A percentile compares a stretch with the other conserved stretches of the same genome.
phyloP scores from a whole-genome alignment of 176 grass and related monocot genomes.

The Cymbopogon citratus region DNA sequence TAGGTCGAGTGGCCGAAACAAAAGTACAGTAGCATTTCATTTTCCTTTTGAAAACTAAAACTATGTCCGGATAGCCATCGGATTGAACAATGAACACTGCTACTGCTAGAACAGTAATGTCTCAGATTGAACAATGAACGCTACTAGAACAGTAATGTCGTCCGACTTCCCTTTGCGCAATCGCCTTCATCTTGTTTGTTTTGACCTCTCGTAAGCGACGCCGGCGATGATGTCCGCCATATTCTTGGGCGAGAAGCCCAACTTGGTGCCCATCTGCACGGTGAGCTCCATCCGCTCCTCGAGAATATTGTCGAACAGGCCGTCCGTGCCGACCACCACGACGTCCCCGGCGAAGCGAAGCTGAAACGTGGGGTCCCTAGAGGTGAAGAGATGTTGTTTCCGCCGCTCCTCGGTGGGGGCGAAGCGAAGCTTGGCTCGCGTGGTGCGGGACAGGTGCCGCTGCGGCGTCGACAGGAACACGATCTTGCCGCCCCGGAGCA shows the following conservation, averaged over 20 bases:
- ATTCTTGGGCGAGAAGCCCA: not conserved
- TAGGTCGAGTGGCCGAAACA: too few species aligned
- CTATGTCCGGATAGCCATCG: too few species aligned
- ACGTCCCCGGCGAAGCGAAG: not conserved
- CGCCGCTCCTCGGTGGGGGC: too few species aligned
- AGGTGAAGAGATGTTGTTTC: too few species aligned
- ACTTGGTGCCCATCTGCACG: not conserved
- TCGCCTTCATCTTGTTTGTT: not conserved
- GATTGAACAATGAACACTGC: too few species aligned
- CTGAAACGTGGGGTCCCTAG: not conserved
- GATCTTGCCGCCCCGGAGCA: not conserved
- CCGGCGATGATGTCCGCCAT: not conserved
- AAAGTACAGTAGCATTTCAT: too few species aligned
- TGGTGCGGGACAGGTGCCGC: not conserved
- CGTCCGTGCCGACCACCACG: not conserved
- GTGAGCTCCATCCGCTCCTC: not conserved
- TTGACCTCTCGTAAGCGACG: not conserved
- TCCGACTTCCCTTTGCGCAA: not conserved
- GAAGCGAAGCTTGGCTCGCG: not conserved
- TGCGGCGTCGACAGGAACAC: not conserved
- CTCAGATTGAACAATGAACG: not conserved
- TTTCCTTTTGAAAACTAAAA: too few species aligned
- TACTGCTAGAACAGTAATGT: too few species aligned
- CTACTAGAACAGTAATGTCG: not conserved
- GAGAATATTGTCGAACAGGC: not conserved